Evolutionary conservation across 2,329 filamentous ascomycete genomes (phyloP).

Genomic region (Penicillium sp.): DNA sequence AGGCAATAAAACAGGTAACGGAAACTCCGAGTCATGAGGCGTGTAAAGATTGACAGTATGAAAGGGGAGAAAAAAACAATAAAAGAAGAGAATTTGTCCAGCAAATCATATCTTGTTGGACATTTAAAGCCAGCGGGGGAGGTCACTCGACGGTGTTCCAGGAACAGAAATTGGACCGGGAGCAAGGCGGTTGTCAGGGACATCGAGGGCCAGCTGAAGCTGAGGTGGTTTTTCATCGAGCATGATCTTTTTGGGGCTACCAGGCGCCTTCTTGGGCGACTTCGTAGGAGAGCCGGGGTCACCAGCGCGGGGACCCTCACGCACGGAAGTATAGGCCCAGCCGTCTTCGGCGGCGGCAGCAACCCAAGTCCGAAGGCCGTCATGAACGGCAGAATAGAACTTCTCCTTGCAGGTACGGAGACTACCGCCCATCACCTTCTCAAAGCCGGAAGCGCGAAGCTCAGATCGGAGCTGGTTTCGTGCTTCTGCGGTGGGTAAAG

Average conservation of each 20-base stretch:
- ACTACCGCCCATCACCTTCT: constrained; percentile 81
- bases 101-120: neutral
- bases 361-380: constrained; percentile 85
- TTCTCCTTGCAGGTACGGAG: constrained; percentile 95
- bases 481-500: constrained; percentile 64
- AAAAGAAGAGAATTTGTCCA: constrained; percentile 13
- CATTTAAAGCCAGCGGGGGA: constrained; percentile 39
- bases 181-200: constrained; percentile 23
- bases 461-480: constrained; percentile 78
- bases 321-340: constrained; percentile 79
- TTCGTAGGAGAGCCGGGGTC: constrained; percentile 42
- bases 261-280: constrained; percentile 47
- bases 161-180: constrained; percentile 17
- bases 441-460: constrained; percentile 80
- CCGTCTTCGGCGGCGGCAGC: constrained; percentile 81
- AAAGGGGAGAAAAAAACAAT: constrained; percentile 8
- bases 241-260: constrained; percentile 46
- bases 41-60: constrained; percentile 13
- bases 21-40: constrained; percentile 28
- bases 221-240: constrained; percentile 56
- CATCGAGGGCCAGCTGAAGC: constrained; percentile 52
- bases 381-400: constrained; percentile 90
- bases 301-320: constrained; percentile 49
- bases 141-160: constrained; percentile 28
- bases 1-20: neutral